A percentile compares a stretch with the other conserved stretches of the same genome.
Evolutionary conservation across 805 yeast genomes (phyloP).

Genomic region (Zygoascus flipseniorum): DNA sequence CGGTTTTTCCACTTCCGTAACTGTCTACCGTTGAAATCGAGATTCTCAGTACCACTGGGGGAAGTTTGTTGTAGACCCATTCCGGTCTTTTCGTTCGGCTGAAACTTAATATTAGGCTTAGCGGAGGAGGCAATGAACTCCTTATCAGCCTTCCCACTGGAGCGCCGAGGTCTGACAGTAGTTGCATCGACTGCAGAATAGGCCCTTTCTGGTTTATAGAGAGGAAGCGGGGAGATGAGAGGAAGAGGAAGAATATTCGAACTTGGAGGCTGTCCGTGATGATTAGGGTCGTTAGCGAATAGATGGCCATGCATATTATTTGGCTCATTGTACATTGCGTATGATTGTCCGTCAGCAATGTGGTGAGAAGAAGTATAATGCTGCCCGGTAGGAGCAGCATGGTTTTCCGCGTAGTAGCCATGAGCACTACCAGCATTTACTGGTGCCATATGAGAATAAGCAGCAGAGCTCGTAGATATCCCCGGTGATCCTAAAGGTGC

Average conservation of each 20-base stretch:
- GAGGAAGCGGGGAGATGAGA: background rate
- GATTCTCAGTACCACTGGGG: background rate
- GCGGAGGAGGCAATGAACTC: background rate
- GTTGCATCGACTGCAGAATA: background rate
- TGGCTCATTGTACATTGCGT: background rate
- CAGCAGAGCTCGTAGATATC: background rate
- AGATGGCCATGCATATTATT: background rate
- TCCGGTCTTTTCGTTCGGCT: background rate
- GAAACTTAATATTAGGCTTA: background rate
- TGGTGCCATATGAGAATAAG: background rate
- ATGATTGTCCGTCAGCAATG: background rate
- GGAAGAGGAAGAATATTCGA: background rate
- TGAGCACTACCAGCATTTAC: background rate
- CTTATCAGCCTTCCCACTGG: background rate
- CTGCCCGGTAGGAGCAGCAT: background rate
- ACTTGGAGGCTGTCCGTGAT: background rate
- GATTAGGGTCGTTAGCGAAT: background rate
- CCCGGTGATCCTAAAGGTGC: background rate
- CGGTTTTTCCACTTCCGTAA: conserved; percentile 16
- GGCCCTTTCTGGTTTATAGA: background rate
- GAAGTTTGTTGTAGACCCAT: background rate
- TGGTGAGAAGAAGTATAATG: background rate
- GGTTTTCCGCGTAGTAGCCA: background rate
- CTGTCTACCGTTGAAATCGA: conserved; percentile 17
- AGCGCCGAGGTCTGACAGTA: background rate